Base-by-base conservation (phyloP, 352 stramenopile species). In the Phytophthora cactorum region DNA sequence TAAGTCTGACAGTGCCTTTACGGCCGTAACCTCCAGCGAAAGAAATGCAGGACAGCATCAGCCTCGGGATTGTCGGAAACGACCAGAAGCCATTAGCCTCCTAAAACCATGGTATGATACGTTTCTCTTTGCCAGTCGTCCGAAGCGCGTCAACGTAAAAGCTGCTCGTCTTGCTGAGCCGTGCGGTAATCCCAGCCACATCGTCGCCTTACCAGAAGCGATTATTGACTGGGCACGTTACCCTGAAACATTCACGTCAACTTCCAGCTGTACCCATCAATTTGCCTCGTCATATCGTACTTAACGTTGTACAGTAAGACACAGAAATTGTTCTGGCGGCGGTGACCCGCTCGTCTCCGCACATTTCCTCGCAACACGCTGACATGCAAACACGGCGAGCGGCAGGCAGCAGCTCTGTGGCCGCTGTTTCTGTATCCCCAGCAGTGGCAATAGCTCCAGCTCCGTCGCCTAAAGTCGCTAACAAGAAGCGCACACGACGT, bases 401-500 rank as follows among this genome's bases (percentile, higher is more conserved):
- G 54, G 15, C 45, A 9, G 45, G 28, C 31, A 53, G 17, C 27
- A 54, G 32, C 27, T 52, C 53, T 3, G 49, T 72, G 49, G 25
- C 38, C 11, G 12, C n/a, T 43, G 49, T 51, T 43, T 31, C 60
- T 57, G 54, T 55, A n/a, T 53, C 52, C 41, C 15, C 60, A 43
- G 25, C 44, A 36, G 17, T 29, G 12, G 38, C 51, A 51, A 46
- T 52, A 31, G 29, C 53, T 6, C 39, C 31, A 17, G 31, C 29
- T n/a, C 28, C 49, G 4, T 41, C 57, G 11, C 22, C 34, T 3
- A 65, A 50, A 57, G 15, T 12, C 2, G 15, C 60, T 17, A 59
- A 28, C 8, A 77, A 58, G 45, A 69, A 75, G 39, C 80, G 83
- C n/a, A 64, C 69, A 41, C 82, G 86, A 38, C 82, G 78, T 36